These are phyloP conservation scores for Panaeolus cyanescens DNA, from an alignment of 768 basidiomycete species.

Conservation along the genomic window DNA sequence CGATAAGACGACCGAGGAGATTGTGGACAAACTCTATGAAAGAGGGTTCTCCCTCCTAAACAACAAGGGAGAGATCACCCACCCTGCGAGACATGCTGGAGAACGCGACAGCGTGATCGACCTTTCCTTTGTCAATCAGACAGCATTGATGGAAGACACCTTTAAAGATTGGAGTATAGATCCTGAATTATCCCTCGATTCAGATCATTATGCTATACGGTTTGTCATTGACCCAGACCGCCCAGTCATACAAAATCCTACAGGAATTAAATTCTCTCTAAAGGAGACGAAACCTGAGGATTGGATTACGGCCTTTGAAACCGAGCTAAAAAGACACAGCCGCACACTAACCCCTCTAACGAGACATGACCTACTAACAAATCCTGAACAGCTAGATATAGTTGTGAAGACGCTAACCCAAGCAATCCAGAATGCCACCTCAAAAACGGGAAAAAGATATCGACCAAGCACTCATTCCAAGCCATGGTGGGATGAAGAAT, in stretches of 20 bases:
- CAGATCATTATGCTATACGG: constrained; percentile 19
- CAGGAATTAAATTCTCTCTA: constrained; percentile 15
- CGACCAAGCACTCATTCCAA: constrained; percentile 2
- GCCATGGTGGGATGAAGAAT: constrained; percentile 18
- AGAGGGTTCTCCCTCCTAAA: constrained; percentile 16
- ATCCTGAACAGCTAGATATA: background rate
- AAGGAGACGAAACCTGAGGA: constrained; percentile 16
- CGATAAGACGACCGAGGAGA: constrained; percentile 4
- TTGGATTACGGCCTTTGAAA: constrained; percentile 14
- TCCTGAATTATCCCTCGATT: constrained; percentile 13
- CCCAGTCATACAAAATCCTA: constrained; percentile 16
- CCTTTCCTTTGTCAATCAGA: constrained; percentile 17
- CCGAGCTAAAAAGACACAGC: no score
- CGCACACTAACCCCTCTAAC: background rate
- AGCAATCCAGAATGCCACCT: constrained; percentile 2
- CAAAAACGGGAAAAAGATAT: background rate
- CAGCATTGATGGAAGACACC: constrained; percentile 7
- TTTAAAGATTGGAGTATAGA: constrained; percentile 21
- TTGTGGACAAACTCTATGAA: constrained; percentile 18
- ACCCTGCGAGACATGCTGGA: constrained; percentile 6
- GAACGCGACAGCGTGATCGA: constrained; percentile 17
- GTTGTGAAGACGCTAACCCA: background rate
- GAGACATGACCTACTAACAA: background rate
- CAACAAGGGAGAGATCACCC: constrained; percentile 18
- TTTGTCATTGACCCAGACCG: constrained; percentile 17